Evolutionary conservation across 192 early-diverging fungal species (phyloP).

Genomic region (Kappamyces sp.): DNA sequence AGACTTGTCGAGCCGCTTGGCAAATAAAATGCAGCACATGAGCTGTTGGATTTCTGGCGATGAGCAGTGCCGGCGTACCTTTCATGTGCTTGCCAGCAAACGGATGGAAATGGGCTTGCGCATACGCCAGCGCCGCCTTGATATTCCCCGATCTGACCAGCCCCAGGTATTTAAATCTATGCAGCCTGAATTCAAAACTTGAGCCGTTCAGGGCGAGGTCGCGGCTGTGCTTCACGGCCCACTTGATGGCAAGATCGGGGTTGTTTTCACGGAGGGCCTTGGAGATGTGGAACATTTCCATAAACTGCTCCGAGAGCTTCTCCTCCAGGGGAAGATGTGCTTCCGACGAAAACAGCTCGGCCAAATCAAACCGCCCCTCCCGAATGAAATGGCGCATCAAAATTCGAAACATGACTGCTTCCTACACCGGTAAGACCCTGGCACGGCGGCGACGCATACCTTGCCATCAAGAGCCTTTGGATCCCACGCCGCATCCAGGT

Average conservation of each 20-base stretch:
- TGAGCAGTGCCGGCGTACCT: slow-evolving; percentile 39
- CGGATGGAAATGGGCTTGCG: slow-evolving; percentile 58
- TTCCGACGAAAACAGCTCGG: slow-evolving; percentile 54
- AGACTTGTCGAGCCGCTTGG: slow-evolving; percentile 32
- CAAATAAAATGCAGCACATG: slow-evolving; percentile 44
- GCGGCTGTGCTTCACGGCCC: slow-evolving; percentile 60
- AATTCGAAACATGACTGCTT: slow-evolving; percentile 49
- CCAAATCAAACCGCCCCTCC: slow-evolving; percentile 80
- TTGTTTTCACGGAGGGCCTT: slow-evolving; percentile 54
- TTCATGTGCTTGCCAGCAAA: slow-evolving; percentile 59
- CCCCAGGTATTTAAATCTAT: slow-evolving; percentile 72
- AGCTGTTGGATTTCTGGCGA: slow-evolving; percentile 51
- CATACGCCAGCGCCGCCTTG: slow-evolving; percentile 68
- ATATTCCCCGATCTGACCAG: slow-evolving; percentile 43
- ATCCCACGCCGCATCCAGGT: slow-evolving; percentile 41
- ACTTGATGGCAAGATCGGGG: slow-evolving; percentile 63
- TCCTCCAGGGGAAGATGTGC: slow-evolving; percentile 18
- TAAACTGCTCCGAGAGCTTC: slow-evolving; percentile 61
- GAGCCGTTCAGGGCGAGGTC: slow-evolving; percentile 53
- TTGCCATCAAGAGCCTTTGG: slow-evolving; percentile 75
- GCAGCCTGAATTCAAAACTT: slow-evolving; percentile 84
- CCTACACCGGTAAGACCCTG: slow-evolving; percentile 29
- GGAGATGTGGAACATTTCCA: slow-evolving; percentile 75
- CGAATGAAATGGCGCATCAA: slow-evolving; percentile 71
- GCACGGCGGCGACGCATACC: slow-evolving; percentile 18